Evolutionary conservation across 1,284 basidiomycete genomes (phyloP).

Genomic region (Malassezia japonica): DNA sequence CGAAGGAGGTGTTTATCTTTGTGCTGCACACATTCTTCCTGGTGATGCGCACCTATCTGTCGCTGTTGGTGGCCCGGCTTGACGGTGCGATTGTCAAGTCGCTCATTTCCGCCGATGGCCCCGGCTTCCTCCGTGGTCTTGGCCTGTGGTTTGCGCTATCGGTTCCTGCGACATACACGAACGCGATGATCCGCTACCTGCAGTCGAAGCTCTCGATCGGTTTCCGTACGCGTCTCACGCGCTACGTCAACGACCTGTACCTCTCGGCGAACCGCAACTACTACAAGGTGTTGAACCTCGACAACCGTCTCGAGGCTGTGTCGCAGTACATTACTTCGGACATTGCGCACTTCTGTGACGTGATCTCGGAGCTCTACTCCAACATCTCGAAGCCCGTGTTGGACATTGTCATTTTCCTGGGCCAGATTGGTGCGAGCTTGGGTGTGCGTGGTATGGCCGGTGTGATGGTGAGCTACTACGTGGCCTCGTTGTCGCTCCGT

Average conservation of each 20-base stretch:
- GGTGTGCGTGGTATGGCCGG: slow-evolving; percentile 66
- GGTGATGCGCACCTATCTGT: slow-evolving; percentile 61
- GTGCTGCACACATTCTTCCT: slow-evolving; percentile 76
- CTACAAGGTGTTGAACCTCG: slow-evolving; percentile 51
- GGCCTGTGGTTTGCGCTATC: slow-evolving; percentile 82
- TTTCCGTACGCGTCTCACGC: slow-evolving; percentile 74
- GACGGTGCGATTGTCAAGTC: slow-evolving; percentile 85
- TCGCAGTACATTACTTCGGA: slow-evolving; percentile 75
- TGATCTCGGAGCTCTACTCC: slow-evolving; percentile 72
- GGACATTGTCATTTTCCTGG: slow-evolving; percentile 85
- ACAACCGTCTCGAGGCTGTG: slow-evolving; percentile 42
- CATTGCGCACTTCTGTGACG: slow-evolving; percentile 79
- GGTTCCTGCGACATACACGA: slow-evolving; percentile 87
- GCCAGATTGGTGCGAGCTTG: slow-evolving; percentile 74
- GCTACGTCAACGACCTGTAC: slow-evolving; percentile 88
- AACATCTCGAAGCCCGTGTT: slow-evolving; percentile 65
- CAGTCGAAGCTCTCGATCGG: slow-evolving; percentile 80
- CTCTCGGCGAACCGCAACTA: slow-evolving; percentile 52
- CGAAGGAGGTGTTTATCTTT: slow-evolving; percentile 67
- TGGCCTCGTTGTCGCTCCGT: slow-evolving; percentile 70
- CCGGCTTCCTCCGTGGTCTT: slow-evolving; percentile 72
- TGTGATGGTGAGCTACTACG: slow-evolving; percentile 73
- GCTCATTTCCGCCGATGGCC: slow-evolving; percentile 73
- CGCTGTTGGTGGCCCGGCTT: slow-evolving; percentile 74
- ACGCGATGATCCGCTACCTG: slow-evolving; percentile 85